Conservation (phyloP, 2,329 filamentous ascomycete genomes). For the Meredithiella fracta region DNA sequence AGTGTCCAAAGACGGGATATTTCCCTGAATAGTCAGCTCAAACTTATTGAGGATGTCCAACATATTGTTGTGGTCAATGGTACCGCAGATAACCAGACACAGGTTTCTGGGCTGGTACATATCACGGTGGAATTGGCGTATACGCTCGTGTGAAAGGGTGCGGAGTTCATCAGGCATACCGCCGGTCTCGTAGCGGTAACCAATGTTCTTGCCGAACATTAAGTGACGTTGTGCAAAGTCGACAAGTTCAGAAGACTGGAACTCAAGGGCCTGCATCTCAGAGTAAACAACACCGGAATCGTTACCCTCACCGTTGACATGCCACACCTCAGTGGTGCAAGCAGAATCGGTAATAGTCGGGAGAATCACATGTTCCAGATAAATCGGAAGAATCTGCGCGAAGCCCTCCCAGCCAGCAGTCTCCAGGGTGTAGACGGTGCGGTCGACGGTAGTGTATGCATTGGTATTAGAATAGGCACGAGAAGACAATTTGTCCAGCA, state of each 20-base stretch:
- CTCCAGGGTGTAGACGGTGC: slow-evolving; percentile 90
- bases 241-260: slow-evolving; percentile 71
- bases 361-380: slow-evolving; percentile 82
- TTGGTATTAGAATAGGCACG: slow-evolving; percentile 89
- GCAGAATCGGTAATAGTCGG: slow-evolving; percentile 85
- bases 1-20: slow-evolving; percentile 57
- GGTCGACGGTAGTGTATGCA: slow-evolving; percentile 91
- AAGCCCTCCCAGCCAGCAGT: slow-evolving; percentile 97
- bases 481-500: slow-evolving; percentile 85
- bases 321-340: slow-evolving; percentile 91
- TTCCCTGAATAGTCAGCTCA: slow-evolving; percentile 68
- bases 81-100: slow-evolving; percentile 79
- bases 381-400: slow-evolving; percentile 82
- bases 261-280: slow-evolving; percentile 94
- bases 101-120: slow-evolving; percentile 98
- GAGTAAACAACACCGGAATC: slow-evolving; percentile 97
- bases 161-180: slow-evolving; percentile 88
- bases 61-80: slow-evolving; percentile 68
- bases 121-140: slow-evolving; percentile 82
- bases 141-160: slow-evolving; percentile 71
- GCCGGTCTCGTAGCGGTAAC: slow-evolving; percentile 95
- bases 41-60: slow-evolving; percentile 72
- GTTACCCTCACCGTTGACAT: slow-evolving; percentile 81
- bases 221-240: slow-evolving; percentile 64
- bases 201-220: slow-evolving; percentile 74